A percentile compares a stretch with the other conserved stretches of the same genome.
phyloP scores from a whole-genome alignment of 441 rosid species.

The Populus trichocarpa region DNA sequence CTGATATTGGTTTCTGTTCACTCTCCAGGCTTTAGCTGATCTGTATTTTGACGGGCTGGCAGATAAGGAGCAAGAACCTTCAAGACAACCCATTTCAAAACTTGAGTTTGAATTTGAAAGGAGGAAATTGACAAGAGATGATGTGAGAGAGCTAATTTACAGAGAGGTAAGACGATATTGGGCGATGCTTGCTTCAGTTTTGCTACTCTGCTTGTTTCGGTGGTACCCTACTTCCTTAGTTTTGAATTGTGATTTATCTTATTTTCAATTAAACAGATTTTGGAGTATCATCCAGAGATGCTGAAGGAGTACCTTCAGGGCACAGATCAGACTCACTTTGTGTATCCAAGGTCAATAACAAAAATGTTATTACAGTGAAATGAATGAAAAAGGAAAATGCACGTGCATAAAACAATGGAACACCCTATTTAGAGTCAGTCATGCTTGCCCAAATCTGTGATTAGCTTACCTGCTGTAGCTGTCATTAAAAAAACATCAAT shows the following conservation, averaged over 20 bases:
- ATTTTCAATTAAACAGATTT: conserved; percentile 53
- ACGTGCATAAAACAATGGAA: neutral
- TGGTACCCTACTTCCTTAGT: neutral
- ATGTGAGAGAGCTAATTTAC: conserved; percentile 86
- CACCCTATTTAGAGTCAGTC: neutral
- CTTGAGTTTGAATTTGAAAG: conserved; percentile 93
- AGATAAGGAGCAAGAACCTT: conserved; percentile 66
- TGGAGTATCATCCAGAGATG: conserved; percentile 99
- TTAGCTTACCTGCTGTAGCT: neutral
- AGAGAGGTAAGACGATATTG: conserved; percentile 59
- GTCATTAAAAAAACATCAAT: neutral
- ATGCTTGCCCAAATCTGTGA: too few relatives aligned
- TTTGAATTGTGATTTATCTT: conserved; percentile 8
- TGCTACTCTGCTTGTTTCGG: conserved; percentile 12
- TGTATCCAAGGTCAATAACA: conserved; percentile 83
- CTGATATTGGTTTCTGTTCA: conserved; percentile 15
- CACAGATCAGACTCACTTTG: conserved; percentile 78
- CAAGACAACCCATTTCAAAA: conserved; percentile 82
- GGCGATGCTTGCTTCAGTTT: conserved; percentile 2
- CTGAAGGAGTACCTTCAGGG: conserved; percentile 86
- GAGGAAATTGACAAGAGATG: conserved; percentile 74
- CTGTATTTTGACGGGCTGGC: conserved; percentile 81
- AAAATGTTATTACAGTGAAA: neutral
- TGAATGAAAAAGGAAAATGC: neutral
- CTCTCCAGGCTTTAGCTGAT: conserved; percentile 78